Evolutionary conservation across 768 basidiomycete species (phyloP).

Genomic region (Phaffia tasmanica): DNA sequence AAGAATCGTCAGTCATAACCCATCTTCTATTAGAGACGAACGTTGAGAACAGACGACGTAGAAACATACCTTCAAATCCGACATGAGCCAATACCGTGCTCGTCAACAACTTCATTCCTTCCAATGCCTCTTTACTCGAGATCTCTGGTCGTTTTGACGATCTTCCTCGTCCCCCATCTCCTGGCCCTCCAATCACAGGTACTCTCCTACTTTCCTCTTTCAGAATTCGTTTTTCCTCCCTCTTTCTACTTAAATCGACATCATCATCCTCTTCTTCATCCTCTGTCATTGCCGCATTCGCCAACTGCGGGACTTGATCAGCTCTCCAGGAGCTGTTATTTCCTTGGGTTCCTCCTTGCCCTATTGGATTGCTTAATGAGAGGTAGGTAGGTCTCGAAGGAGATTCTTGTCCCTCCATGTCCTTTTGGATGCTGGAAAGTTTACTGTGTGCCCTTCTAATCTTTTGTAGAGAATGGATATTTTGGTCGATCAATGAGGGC

Average conservation of each 20-base stretch:
- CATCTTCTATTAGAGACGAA: too few relatives aligned
- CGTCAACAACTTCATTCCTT: slow-evolving; percentile 30
- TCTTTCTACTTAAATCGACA: not conserved
- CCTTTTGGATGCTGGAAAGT: not conserved
- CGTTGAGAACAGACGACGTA: too few relatives aligned
- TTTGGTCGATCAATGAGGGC: slow-evolving; percentile 8
- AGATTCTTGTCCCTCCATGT: not conserved
- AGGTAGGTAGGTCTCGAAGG: not conserved
- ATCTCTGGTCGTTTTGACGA: slow-evolving; percentile 4
- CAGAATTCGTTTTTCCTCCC: slow-evolving; percentile 3
- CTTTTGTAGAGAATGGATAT: slow-evolving; percentile 20
- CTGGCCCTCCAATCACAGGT: too few relatives aligned
- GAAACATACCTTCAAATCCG: slow-evolving; percentile 75
- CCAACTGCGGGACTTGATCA: slow-evolving; percentile 13
- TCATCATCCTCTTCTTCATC: slow-evolving; percentile 10
- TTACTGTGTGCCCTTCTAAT: slow-evolving; percentile 2
- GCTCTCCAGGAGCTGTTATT: not conserved
- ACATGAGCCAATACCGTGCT: slow-evolving; percentile 61
- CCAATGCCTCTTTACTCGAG: slow-evolving; percentile 8
- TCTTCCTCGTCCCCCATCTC: not conserved
- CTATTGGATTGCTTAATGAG: not conserved
- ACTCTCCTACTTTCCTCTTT: not conserved
- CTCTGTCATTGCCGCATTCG: slow-evolving; percentile 1
- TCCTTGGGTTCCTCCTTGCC: not conserved
- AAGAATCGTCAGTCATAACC: not conserved